These are phyloP conservation scores for Penicillium macrosclerotiorum DNA, from an alignment of 495 filamentous ascomycete genomes.

Conservation along the genomic window DNA sequence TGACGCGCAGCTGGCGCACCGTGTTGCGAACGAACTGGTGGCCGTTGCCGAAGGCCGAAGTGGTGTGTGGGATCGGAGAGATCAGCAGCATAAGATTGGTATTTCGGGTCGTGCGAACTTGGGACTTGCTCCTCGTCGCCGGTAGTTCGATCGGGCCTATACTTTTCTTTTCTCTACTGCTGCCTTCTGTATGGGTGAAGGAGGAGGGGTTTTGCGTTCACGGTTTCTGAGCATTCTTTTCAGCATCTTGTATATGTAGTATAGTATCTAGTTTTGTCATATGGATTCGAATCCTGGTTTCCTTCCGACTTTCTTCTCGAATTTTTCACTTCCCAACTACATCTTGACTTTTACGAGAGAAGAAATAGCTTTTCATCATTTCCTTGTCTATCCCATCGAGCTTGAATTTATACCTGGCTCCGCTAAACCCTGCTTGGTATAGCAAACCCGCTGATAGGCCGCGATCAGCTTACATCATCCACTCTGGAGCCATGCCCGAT, in stretches of 20 bases:
- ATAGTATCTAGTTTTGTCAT: slow-evolving; percentile 9
- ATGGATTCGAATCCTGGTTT: slow-evolving; percentile 7
- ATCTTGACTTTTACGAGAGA: too few species aligned
- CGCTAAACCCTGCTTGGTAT: slow-evolving; percentile 11
- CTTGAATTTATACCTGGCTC: background rate
- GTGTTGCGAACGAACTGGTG: slow-evolving; percentile 84
- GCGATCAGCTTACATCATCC: too few species aligned
- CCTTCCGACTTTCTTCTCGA: background rate
- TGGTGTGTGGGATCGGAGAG: slow-evolving; percentile 75
- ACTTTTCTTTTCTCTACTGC: slow-evolving; percentile 8
- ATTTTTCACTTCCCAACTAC: too few species aligned
- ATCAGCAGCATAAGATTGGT: slow-evolving; percentile 68
- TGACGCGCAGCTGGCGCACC: slow-evolving; percentile 65
- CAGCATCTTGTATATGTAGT: slow-evolving; percentile 16
- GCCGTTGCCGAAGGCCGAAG: slow-evolving; percentile 84
- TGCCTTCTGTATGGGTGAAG: slow-evolving; percentile 6
- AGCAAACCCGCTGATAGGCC: too few species aligned
- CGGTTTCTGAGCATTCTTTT: slow-evolving; percentile 10
- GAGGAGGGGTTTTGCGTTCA: slow-evolving; percentile 1
- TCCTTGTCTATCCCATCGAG: background rate
- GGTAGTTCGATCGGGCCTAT: slow-evolving; percentile 10
- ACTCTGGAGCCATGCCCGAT: slow-evolving; percentile 10
- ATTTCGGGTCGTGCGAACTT: slow-evolving; percentile 73
- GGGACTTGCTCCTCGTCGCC: slow-evolving; percentile 24
- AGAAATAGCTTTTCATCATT: background rate